Evolutionary conservation across 306 rosid genomes (phyloP), one percentile per base, ranked within the genome.

Genomic region (Begonia peltatifolia): DNA sequence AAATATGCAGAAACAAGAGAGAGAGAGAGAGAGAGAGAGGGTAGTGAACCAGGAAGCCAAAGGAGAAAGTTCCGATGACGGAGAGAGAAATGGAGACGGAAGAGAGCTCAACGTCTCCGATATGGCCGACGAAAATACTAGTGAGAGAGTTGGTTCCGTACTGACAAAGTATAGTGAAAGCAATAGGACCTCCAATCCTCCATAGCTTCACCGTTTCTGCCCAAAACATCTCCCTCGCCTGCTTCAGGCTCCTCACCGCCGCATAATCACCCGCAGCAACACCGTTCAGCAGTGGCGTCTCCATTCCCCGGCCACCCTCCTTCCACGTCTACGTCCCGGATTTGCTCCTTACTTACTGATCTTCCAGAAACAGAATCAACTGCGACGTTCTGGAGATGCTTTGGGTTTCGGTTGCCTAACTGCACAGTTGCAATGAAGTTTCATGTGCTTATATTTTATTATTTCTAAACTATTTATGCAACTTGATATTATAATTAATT

Each of bases 181-280:
- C 68, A 25, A 64, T 60, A 6, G 69, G 64, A 15, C 65, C 69
- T 25, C 63, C 69, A 10, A 63, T 25, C 23, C 18, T 64, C 75
- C 75, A 55, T 16, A 70, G 43, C 63, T 64, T 70, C 63, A 59
- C 63, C 5, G 70, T 46, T 63, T 70, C 70, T 14, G 14, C 43
- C 75, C 75, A 50, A 6, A 38, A 54, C 16, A 70, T 61, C 14
- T 23, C 11, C 47, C 51, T 50, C 46, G 46, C 64, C 25, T 63
- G 59, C 51, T 14, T 1, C 17, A 64, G 8, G 56, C 63, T 54
- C 55, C 15, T 50, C 52, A 64, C 55, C 30, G 62, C 41, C 57
- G 14, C 55, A 42, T 60, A 70, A 58, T 68, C 71, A 9, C 20
- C 47, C 12, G 11, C 25, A 1, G 10, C 65, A 6, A 46, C 59